Conservation (phyloP, 2,329 filamentous ascomycete species). For the Pseudogymnoascus sp. region DNA sequence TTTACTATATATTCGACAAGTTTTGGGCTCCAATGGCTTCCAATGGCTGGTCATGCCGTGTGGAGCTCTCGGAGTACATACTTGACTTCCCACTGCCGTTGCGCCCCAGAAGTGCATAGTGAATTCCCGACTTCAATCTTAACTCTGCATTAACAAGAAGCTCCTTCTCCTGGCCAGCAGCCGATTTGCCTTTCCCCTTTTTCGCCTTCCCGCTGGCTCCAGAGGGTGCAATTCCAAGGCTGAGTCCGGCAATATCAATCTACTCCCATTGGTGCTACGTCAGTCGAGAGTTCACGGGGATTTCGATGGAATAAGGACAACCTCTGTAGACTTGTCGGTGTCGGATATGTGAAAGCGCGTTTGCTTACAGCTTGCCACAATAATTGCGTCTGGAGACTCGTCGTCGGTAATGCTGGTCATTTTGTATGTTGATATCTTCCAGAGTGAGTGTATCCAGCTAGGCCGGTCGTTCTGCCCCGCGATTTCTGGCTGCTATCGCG, state of each 20-base stretch:
- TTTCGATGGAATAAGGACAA: not conserved
- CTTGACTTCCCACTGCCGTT: slow-evolving; percentile 82
- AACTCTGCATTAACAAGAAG: slow-evolving; percentile 63
- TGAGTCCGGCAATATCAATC: slow-evolving; percentile 50
- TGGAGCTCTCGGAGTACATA: slow-evolving; percentile 29
- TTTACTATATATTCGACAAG: not conserved
- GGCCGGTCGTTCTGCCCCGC: slow-evolving; percentile 2
- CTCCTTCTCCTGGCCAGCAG: slow-evolving; percentile 46
- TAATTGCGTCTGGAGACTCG: slow-evolving; percentile 12
- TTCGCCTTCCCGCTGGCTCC: slow-evolving; percentile 38
- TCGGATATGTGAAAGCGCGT: slow-evolving; percentile 28
- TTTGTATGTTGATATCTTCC: not conserved
- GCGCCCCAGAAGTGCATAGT: slow-evolving; percentile 71
- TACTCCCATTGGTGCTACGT: slow-evolving; percentile 61
- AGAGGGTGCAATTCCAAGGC: slow-evolving; percentile 36
- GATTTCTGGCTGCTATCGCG: slow-evolving; percentile 4
- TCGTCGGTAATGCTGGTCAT: not conserved
- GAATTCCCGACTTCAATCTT: slow-evolving; percentile 60
- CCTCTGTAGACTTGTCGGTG: slow-evolving; percentile 16
- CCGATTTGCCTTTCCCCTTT: slow-evolving; percentile 34
- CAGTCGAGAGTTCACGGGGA: not conserved
- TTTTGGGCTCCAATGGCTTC: not conserved
- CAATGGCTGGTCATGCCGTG: not conserved
- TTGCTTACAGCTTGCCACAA: slow-evolving; percentile 26
- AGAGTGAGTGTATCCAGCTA: not conserved